Base-by-base conservation (phyloP, 306 rosid genomes). In the Styphnolobium japonicum region DNA sequence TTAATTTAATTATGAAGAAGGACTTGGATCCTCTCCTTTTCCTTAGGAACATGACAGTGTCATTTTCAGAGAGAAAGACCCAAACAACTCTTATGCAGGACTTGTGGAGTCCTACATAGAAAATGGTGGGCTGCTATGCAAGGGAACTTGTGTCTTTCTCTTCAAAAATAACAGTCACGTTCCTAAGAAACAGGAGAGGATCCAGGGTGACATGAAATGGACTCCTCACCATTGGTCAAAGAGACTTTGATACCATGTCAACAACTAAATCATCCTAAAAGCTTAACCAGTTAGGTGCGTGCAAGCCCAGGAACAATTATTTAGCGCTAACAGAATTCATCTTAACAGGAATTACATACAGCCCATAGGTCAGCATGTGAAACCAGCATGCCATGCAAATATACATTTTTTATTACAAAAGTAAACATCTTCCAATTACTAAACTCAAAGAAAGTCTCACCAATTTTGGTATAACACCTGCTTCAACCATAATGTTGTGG, bases 391-490 rank as follows among this genome's bases (percentile, higher is more conserved):
- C 10, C 67, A 73, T 51, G 79, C 75, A 81, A 29, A 40, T 22
- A 62, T 52, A n/a, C n/a, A n/a, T 40, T 46, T 9, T 79, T 75
- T 7, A 22, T 14, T 27, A 64, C 21, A 40, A 29, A 77, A 71
- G 37, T 31, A 76, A 79, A 42, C 49, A 70, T 31, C 57, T 55
- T 64, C n/a, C 16, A 65, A 19, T 60, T 58, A 67, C 40, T 39
- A 74, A 74, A 65, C 64, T 51, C 55, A 58, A 39, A 70, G 73
- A 49, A 82, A 82, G 83, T 72, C 94, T 76, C 86, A 92, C 98
- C 97, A 94, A 45, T 83, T 92, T 87, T 10, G 94, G 92, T 68
- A 94, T 87, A 84, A 88, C 90, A 81, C 97, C 97, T 55, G 86
- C 86, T 89, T 94, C 98, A 60, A 94, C 97, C 89, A 94, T 84